Percentiles rank a stretch among this genome's conserved stretches.
Evolutionary conservation across 2,329 filamentous ascomycete genomes (phyloP).

Genomic region (Aspergillus oerlinghausenensis): DNA sequence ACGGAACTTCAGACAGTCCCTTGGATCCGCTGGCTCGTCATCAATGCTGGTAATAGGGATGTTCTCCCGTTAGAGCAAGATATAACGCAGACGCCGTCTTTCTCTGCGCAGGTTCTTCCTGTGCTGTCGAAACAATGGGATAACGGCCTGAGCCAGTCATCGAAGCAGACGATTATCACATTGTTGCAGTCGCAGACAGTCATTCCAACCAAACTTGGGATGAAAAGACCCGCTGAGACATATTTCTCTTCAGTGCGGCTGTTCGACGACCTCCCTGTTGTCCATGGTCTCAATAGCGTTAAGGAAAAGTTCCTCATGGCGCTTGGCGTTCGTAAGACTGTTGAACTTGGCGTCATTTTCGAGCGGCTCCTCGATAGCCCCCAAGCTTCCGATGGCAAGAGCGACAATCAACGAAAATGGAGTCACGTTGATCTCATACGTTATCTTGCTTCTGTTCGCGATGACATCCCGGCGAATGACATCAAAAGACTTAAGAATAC

Average conservation of each 20-base stretch:
- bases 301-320: conserved; percentile 86
- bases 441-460: conserved; percentile 82
- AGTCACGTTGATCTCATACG: conserved; percentile 93
- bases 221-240: conserved; percentile 78
- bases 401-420: conserved; percentile 58
- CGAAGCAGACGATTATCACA: conserved; percentile 61
- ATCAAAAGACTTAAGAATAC: conserved; percentile 72
- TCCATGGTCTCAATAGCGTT: conserved; percentile 69
- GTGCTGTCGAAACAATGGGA: conserved; percentile 91
- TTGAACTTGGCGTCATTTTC: conserved; percentile 92
- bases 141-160: conserved; percentile 55
- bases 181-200: conserved; percentile 66
- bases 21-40: conserved; percentile 80
- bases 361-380: conserved; percentile 67
- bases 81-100: conserved; percentile 66
- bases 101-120: conserved; percentile 71
- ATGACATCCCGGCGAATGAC: conserved; percentile 82
- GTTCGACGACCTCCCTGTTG: conserved; percentile 85
- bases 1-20: conserved; percentile 74
- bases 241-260: conserved; percentile 93
- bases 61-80: conserved; percentile 58
- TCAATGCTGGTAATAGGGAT: conserved; percentile 56
- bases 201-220: conserved; percentile 85
- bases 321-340: conserved; percentile 88
- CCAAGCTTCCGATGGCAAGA: conserved; percentile 43